phyloP scores from a whole-genome alignment of 208 protist genomes.

The Acanthamoeba royreba region DNA sequence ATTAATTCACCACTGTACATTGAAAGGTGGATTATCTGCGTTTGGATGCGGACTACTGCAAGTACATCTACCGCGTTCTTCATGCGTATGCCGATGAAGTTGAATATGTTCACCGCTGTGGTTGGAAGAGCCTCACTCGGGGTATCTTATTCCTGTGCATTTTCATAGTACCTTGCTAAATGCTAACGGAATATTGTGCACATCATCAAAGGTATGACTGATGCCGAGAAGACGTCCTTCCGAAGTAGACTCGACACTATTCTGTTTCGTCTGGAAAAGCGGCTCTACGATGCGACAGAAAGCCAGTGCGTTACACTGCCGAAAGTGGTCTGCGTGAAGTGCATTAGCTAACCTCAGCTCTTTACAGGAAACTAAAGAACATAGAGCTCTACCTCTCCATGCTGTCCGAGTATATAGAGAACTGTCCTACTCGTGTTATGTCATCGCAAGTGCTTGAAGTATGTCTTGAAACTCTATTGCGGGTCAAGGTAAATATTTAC shows the following conservation, averaged over 20 bases:
- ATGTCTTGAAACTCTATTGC: slow-evolving; percentile 7
- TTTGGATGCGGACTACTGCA: neutral
- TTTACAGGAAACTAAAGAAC: neutral
- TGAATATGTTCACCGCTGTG: neutral
- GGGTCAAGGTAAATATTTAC: neutral
- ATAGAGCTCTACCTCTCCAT: slow-evolving; percentile 29
- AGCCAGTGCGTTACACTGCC: neutral
- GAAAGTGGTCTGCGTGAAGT: no score
- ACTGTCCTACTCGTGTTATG: slow-evolving; percentile 41
- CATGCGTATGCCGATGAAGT: neutral
- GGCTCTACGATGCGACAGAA: neutral
- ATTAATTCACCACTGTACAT: no score
- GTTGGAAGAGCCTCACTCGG: neutral
- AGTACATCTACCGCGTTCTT: slow-evolving; percentile 3
- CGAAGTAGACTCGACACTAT: neutral
- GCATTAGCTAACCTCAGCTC: no score
- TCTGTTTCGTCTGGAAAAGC: neutral
- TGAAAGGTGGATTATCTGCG: neutral
- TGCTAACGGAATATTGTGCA: neutral
- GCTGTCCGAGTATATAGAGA: neutral
- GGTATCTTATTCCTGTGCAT: neutral
- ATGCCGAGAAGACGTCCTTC: neutral
- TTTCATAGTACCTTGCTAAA: neutral
- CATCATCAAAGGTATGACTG: neutral
- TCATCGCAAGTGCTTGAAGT: slow-evolving; percentile 21